Evolutionary conservation across 345 rosid genomes (phyloP).

Genomic region (Turnera subulata): DNA sequence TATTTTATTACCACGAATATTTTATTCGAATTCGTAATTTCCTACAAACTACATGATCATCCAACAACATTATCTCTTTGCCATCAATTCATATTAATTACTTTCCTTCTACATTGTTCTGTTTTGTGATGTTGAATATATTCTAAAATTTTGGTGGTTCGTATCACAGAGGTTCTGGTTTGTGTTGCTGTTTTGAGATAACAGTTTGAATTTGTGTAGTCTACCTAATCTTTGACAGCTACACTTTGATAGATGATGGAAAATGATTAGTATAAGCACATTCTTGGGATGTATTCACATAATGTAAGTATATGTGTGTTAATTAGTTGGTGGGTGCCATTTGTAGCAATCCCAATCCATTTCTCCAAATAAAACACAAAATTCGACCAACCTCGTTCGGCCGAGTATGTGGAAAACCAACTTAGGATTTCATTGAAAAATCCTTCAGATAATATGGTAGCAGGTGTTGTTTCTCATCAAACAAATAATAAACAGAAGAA

Average conservation of each 20-base stretch:
- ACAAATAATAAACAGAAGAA: neutral
- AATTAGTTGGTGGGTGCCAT: conserved; percentile 17
- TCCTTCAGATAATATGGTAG: neutral
- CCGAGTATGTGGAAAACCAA: no score
- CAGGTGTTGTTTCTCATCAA: neutral
- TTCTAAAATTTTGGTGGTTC: no score
- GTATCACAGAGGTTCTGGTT: no score
- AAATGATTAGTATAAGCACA: no score
- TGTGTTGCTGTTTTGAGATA: conserved; percentile 10
- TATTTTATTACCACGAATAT: conserved; percentile 12
- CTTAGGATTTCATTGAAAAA: neutral
- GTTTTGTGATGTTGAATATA: no score
- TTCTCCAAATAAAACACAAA: no score
- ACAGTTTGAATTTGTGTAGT: conserved; percentile 11
- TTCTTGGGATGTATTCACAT: no score
- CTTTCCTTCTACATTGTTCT: conserved; percentile 8
- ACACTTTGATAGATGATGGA: neutral
- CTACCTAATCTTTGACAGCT: conserved; percentile 17
- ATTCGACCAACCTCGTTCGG: no score
- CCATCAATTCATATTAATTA: neutral
- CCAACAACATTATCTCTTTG: conserved; percentile 14
- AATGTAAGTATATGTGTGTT: no score
- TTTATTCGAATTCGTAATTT: conserved; percentile 19
- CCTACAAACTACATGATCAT: conserved; percentile 21
- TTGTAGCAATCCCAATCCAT: conserved; percentile 1